Evolutionary conservation across 2,329 filamentous ascomycete genomes (phyloP), one percentile per base, ranked within the genome.

Genomic region (Phoma sp.): DNA sequence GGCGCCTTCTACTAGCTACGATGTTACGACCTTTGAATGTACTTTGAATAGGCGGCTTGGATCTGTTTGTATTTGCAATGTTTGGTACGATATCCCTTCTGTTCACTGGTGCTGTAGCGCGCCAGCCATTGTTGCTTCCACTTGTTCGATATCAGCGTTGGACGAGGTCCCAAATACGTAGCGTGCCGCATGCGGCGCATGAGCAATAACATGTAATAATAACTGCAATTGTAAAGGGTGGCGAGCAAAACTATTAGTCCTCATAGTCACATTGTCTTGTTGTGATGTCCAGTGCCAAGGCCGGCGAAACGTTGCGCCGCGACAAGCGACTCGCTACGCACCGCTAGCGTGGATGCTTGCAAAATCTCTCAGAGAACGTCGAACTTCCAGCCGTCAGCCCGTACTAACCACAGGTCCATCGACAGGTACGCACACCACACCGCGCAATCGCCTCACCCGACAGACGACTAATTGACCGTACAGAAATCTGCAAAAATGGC

Each of bases 401-500:
- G 59, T 69, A 71, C 68, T 73, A 73, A 72, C 68, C 48, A 63
- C 61, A 72, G 69, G 67, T 71, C 61, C 57, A 56, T 62, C 63
- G 56, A 56, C 61, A 67, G 69, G 69, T 72, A 70, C 59, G 68
- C 52, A 18, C 30, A 47, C 18, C 47, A 40, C 48, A 26, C 49
- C 20, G 34, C 43, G 28, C 34, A 30, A 42, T 32, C 40, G 45
- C 45, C 32, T 42, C 38, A 14, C n/a, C 14, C 42, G 21, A 39
- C 42, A 7, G 32, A 39, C 42, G 17, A 50, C 59, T 65, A 57
- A 67, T 49, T 33, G n/a, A 34, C 38, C 11, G 3, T 10, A 18
- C 55, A 60, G 62, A 59, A 72, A 69, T 60, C 67, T 63, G 66
- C 61, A 68, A 60, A 66, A 64, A 74, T 74, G 93, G 91, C 93